Conservation (phyloP, 2,329 filamentous ascomycete genomes). For the Arthrobotrys entomopaga region DNA sequence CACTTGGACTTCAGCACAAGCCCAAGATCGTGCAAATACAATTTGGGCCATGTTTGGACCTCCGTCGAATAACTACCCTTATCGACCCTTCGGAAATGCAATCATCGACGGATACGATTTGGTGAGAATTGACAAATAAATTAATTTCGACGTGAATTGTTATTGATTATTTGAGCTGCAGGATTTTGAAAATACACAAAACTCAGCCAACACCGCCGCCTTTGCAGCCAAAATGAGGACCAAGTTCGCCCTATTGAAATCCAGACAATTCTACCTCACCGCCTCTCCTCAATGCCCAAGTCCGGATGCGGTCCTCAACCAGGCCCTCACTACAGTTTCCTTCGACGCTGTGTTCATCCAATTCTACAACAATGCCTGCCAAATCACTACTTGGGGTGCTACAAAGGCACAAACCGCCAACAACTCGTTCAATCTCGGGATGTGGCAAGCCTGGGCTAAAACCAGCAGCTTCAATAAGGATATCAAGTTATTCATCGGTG, state of each 20-base stretch:
- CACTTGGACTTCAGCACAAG: conserved; percentile 61
- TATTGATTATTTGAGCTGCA: conserved; percentile 9
- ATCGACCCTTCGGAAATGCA: conserved; percentile 74
- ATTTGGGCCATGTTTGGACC: conserved; percentile 77
- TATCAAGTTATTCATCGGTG: conserved; percentile 69
- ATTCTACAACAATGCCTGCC: conserved; percentile 76
- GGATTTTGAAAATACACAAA: conserved; percentile 51
- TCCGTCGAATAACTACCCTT: conserved; percentile 61
- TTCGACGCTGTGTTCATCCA: conserved; percentile 73
- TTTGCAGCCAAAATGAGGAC: conserved; percentile 71
- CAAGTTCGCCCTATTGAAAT: conserved; percentile 65
- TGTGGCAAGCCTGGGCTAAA: conserved; percentile 75
- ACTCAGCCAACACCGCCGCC: conserved; percentile 69
- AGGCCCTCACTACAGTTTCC: conserved; percentile 62
- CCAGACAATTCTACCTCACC: conserved; percentile 69
- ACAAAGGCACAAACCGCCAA: conserved; percentile 57
- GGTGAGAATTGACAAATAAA: conserved; percentile 29
- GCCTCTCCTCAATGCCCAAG: conserved; percentile 76
- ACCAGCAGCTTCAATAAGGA: conserved; percentile 68
- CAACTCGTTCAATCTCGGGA: conserved; percentile 52
- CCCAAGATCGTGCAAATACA: conserved; percentile 69
- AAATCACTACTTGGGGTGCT: conserved; percentile 66
- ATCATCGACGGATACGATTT: conserved; percentile 80
- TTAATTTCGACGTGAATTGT: neutral
- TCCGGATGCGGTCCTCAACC: conserved; percentile 69